These are phyloP conservation scores for Colletotrichum falcatum DNA, from an alignment of 2,329 filamentous ascomycete genomes.

Conservation along the genomic window DNA sequence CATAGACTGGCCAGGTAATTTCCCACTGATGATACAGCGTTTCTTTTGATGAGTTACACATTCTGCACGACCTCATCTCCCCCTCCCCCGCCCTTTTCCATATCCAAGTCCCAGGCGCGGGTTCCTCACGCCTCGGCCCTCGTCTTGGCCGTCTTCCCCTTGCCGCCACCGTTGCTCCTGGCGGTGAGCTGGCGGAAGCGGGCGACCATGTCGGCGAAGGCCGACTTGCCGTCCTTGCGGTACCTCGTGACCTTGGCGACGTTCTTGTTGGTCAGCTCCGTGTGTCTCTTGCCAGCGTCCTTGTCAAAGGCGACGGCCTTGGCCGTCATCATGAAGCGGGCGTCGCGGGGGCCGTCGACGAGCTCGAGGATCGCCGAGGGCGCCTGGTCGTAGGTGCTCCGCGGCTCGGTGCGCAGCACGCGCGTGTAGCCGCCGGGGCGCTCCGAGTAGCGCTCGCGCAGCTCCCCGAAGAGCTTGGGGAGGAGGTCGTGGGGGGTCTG, in stretches of 20 bases:
- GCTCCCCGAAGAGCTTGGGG: slow-evolving; percentile 88
- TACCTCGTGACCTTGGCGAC: slow-evolving; percentile 85
- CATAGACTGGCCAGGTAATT: slow-evolving; percentile 40
- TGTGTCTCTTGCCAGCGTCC: slow-evolving; percentile 67
- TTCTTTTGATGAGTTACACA: slow-evolving; percentile 25
- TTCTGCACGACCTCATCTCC: slow-evolving; percentile 7
- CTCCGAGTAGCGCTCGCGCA: slow-evolving; percentile 81
- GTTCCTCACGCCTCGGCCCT: slow-evolving; percentile 5
- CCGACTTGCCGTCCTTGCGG: slow-evolving; percentile 73
- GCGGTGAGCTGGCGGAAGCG: slow-evolving; percentile 51
- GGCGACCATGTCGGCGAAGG: slow-evolving; percentile 74
- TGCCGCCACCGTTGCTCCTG: slow-evolving; percentile 41
- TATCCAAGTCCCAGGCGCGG: neutral
- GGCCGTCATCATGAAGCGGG: slow-evolving; percentile 94
- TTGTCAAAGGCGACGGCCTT: slow-evolving; percentile 79
- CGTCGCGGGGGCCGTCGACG: slow-evolving; percentile 93
- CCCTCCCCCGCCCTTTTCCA: neutral
- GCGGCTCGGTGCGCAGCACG: slow-evolving; percentile 90
- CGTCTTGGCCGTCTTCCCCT: slow-evolving; percentile 48
- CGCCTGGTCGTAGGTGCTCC: slow-evolving; percentile 86
- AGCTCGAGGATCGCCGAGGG: slow-evolving; percentile 92
- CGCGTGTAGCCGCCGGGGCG: slow-evolving; percentile 95
- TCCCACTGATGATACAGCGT: slow-evolving; percentile 31
- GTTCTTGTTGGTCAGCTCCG: slow-evolving; percentile 81
- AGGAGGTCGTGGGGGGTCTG: slow-evolving; percentile 77